Percentiles rank a stretch among this genome's conserved stretches.
phyloP scores from a whole-genome alignment of 305 asterid genomes.

The Rubia tinctorum region DNA sequence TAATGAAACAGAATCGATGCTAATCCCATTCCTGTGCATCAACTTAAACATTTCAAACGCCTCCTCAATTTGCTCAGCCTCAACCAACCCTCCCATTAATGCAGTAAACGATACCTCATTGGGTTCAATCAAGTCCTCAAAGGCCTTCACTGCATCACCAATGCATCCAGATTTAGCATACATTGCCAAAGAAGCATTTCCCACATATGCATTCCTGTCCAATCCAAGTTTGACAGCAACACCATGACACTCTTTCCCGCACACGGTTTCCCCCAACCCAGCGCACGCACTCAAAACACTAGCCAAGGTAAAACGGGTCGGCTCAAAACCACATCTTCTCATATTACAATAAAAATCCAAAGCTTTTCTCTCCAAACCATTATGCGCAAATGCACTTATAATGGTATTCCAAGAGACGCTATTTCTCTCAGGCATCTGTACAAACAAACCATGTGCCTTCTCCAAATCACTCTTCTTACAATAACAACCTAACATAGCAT shows the following conservation, averaged over 20 bases:
- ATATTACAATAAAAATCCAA: conserved; percentile 51
- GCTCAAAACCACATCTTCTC: conserved; percentile 53
- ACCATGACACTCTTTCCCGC: conserved; percentile 72
- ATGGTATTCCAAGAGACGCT: conserved; percentile 70
- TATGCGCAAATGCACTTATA: conserved; percentile 55
- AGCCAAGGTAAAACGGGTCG: conserved; percentile 66
- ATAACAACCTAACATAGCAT: conserved; percentile 59
- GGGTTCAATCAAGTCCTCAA: conserved; percentile 54
- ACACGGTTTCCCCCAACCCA: conserved; percentile 40
- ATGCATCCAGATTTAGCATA: conserved; percentile 55
- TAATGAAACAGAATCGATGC: conserved; percentile 52
- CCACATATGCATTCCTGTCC: conserved; percentile 54
- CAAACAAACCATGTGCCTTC: conserved; percentile 51
- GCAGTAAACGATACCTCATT: conserved; percentile 85
- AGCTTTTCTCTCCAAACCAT: conserved; percentile 53
- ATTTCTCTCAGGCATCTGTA: conserved; percentile 62
- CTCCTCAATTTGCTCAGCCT: conserved; percentile 48
- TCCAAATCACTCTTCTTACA: conserved; percentile 56
- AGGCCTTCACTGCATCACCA: conserved; percentile 44
- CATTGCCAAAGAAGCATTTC: conserved; percentile 76
- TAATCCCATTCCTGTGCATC: conserved; percentile 50
- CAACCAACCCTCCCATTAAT: conserved; percentile 70
- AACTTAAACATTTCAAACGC: conserved; percentile 68
- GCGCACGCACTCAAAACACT: conserved; percentile 84
- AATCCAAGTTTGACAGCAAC: conserved; percentile 64